These are phyloP conservation scores for Geum urbanum DNA, from an alignment of 306 rosid species.

Conservation along the genomic window DNA sequence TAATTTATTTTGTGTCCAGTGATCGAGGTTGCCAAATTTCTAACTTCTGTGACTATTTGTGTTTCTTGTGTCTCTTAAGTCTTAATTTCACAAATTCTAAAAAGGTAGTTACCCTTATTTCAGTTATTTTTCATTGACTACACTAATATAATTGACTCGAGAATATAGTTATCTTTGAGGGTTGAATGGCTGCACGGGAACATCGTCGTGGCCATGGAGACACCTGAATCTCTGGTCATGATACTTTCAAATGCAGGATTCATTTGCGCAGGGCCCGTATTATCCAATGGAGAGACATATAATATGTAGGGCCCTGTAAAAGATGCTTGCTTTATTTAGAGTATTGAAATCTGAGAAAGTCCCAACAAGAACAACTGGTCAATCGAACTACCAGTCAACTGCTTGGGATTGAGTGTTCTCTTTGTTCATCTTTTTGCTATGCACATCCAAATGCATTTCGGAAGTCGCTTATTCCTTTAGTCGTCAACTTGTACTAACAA, in stretches of 20 bases:
- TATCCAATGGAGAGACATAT: conserved; percentile 6
- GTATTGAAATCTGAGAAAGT: neutral
- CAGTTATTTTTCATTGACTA: no score
- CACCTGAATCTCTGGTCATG: neutral
- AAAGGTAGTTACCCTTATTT: no score
- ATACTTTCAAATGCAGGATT: neutral
- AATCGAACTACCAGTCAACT: conserved; percentile 49
- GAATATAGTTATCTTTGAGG: no score
- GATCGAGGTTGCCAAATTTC: no score
- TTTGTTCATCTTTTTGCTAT: neutral
- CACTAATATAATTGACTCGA: no score
- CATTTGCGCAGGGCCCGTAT: conserved; percentile 11
- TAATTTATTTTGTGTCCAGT: no score
- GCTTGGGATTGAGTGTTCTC: neutral
- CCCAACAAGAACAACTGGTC: conserved; percentile 33
- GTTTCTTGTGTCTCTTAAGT: no score
- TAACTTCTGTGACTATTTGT: no score
- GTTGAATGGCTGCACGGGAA: no score
- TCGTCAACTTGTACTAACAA: conserved; percentile 4
- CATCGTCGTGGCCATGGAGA: neutral
- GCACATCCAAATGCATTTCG: neutral
- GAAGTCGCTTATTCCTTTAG: neutral
- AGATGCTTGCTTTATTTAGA: neutral
- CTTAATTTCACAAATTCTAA: no score
- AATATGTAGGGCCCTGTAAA: neutral